Conservation (phyloP, 1,139 yeast species). For the Geotrichum aggregatum region DNA sequence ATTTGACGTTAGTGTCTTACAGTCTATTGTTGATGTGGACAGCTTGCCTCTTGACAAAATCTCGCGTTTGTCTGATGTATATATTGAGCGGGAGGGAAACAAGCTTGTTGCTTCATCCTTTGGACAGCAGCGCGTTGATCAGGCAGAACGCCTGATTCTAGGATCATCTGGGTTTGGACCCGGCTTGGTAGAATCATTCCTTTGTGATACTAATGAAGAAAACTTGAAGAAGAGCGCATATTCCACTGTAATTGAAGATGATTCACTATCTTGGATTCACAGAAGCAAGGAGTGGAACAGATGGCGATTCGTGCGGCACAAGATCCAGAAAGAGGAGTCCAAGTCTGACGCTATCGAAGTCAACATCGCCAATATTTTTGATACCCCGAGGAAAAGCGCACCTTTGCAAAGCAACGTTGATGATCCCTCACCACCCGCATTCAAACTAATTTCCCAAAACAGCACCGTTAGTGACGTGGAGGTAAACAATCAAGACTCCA, state of each 20-base stretch:
- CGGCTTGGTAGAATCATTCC: conserved; percentile 24
- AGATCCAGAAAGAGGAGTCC: conserved; percentile 5
- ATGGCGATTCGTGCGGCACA: conserved; percentile 25
- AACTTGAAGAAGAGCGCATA: conserved; percentile 22
- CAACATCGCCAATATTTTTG: conserved; percentile 16
- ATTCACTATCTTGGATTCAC: conserved; percentile 35
- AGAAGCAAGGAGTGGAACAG: conserved; percentile 33
- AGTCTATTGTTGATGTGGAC: conserved; percentile 23
- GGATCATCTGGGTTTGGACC: conserved; percentile 27
- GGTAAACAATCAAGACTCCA: not conserved
- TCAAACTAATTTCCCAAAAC: not conserved
- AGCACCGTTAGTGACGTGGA: not conserved
- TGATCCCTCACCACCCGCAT: conserved; percentile 3
- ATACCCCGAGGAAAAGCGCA: not conserved
- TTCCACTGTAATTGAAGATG: conserved; percentile 33
- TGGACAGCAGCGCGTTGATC: conserved; percentile 23
- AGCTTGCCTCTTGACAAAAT: conserved; percentile 28
- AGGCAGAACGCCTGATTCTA: conserved; percentile 32
- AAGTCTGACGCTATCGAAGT: not conserved
- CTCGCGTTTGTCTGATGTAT: conserved; percentile 36
- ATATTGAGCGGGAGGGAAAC: conserved; percentile 27
- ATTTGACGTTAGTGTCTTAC: conserved; percentile 28
- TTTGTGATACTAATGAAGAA: conserved; percentile 24
- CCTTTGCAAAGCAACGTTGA: conserved; percentile 6
- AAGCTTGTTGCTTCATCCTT: conserved; percentile 29